phyloP scores from a whole-genome alignment of 2,329 filamentous ascomycete genomes.

The Torrubiellomyces zombiae region DNA sequence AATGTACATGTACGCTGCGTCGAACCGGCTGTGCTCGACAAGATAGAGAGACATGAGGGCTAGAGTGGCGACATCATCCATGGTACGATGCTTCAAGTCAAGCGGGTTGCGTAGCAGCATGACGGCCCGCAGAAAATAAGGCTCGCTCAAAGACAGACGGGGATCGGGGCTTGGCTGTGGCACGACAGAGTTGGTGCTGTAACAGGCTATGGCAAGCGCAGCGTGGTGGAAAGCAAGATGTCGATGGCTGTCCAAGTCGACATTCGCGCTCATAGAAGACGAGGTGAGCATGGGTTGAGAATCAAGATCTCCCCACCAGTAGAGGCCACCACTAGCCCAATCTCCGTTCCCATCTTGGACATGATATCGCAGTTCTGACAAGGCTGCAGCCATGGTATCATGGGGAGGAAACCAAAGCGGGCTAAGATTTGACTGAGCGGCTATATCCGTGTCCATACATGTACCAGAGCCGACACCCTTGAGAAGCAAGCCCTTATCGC shows the following conservation, averaged over 20 bases:
- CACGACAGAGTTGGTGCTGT: constrained; percentile 4
- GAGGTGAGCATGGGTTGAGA: constrained; percentile 12
- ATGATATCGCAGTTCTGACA: constrained; percentile 23
- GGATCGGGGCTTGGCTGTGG: constrained; percentile 10
- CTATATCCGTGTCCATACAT: too few relatives aligned
- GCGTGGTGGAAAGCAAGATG: constrained; percentile 27
- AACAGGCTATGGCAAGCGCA: constrained; percentile 23
- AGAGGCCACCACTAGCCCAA: constrained; percentile 28
- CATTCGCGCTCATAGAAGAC: constrained; percentile 7
- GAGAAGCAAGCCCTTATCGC: constrained; percentile 3
- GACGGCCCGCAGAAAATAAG: constrained; percentile 26
- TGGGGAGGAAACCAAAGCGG: constrained; percentile 21
- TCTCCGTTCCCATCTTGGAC: constrained; percentile 26
- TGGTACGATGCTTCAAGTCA: constrained; percentile 21
- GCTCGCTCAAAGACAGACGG: constrained; percentile 21
- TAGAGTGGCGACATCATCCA: constrained; percentile 26
- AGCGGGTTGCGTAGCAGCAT: constrained; percentile 28
- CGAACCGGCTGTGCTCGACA: constrained; percentile 29
- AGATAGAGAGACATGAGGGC: constrained; percentile 32
- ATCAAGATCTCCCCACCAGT: constrained; percentile 28
- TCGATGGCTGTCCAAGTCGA: constrained; percentile 14
- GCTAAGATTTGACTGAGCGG: too few relatives aligned
- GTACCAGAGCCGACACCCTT: too few relatives aligned
- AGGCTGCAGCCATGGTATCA: constrained; percentile 19
- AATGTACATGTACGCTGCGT: constrained; percentile 30